phyloP scores from a whole-genome alignment of 306 rosid species.

The Medicago arabica region DNA sequence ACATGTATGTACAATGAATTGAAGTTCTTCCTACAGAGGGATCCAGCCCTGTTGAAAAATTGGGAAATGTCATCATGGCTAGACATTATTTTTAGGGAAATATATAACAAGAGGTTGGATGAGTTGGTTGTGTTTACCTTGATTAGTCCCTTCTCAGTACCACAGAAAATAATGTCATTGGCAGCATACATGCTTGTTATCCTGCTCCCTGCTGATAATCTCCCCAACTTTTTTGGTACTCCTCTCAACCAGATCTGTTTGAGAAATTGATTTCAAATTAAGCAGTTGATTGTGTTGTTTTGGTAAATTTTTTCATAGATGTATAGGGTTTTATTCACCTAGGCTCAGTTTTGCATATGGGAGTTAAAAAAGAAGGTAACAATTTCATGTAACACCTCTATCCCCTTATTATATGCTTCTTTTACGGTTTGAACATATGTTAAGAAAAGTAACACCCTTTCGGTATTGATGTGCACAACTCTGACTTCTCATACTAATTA shows the following conservation, averaged over 20 bases:
- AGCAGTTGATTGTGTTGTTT: conserved; percentile 18
- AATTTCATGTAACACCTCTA: too few relatives aligned
- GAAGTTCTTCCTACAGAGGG: conserved; percentile 63
- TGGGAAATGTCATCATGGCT: conserved; percentile 8
- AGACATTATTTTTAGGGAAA: neutral
- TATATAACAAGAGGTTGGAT: neutral
- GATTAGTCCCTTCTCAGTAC: conserved; percentile 73
- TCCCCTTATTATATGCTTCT: too few relatives aligned
- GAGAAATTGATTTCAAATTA: conserved; percentile 37
- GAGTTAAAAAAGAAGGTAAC: too few relatives aligned
- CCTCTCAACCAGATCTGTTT: conserved; percentile 81
- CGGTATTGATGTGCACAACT: too few relatives aligned
- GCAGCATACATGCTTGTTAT: conserved; percentile 71
- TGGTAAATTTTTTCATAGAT: too few relatives aligned
- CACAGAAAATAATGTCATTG: conserved; percentile 78
- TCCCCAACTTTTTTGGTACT: conserved; percentile 65
- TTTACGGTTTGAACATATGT: too few relatives aligned
- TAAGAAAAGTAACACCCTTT: too few relatives aligned
- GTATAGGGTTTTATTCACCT: too few relatives aligned
- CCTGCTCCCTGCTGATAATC: conserved; percentile 83
- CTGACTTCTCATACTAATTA: too few relatives aligned
- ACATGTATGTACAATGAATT: conserved; percentile 19
- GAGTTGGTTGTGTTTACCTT: conserved; percentile 53
- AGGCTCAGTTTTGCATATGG: too few relatives aligned
- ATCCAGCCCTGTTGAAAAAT: conserved; percentile 75